Evolutionary conservation across 2,329 filamentous ascomycete genomes (phyloP).

Genomic region (Hymenoscyphus fraxineus): DNA sequence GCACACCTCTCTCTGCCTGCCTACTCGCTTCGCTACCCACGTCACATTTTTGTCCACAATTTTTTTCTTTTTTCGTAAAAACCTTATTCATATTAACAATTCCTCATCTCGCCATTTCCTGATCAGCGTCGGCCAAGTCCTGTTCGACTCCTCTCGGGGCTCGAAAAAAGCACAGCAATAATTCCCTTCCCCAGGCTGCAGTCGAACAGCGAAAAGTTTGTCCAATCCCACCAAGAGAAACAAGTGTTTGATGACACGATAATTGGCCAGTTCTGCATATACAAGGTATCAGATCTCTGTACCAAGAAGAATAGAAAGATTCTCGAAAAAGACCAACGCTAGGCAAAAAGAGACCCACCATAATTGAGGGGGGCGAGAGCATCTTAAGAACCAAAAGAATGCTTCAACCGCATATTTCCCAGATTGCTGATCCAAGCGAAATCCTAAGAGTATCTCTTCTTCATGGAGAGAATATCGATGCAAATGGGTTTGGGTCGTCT

Average conservation of each 20-base stretch:
- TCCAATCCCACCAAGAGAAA: slow-evolving; percentile 28
- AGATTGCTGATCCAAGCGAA: slow-evolving; percentile 26
- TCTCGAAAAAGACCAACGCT: slow-evolving; percentile 23
- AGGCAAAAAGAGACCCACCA: slow-evolving; percentile 32
- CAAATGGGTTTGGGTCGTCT: slow-evolving; percentile 11
- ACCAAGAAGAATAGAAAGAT: slow-evolving; percentile 17
- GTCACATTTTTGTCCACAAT: background rate
- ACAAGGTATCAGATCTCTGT: slow-evolving; percentile 28
- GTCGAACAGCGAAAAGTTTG: slow-evolving; percentile 26
- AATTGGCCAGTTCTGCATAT: slow-evolving; percentile 27
- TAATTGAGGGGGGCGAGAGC: slow-evolving; percentile 22
- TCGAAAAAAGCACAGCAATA: slow-evolving; percentile 27
- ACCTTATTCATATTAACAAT: slow-evolving; percentile 1
- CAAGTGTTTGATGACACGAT: slow-evolving; percentile 21
- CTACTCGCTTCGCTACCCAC: background rate
- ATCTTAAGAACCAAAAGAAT: slow-evolving; percentile 23
- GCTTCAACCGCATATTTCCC: slow-evolving; percentile 20
- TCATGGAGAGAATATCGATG: slow-evolving; percentile 21
- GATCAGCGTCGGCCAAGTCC: background rate
- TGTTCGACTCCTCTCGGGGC: slow-evolving; percentile 12
- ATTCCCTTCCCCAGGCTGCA: slow-evolving; percentile 30
- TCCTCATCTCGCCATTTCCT: background rate
- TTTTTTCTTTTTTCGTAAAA: background rate
- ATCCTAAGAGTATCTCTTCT: slow-evolving; percentile 20
- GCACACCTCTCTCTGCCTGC: background rate